phyloP scores from a whole-genome alignment of 2,329 filamentous ascomycete genomes.

The Pestalotiopsis sp. region DNA sequence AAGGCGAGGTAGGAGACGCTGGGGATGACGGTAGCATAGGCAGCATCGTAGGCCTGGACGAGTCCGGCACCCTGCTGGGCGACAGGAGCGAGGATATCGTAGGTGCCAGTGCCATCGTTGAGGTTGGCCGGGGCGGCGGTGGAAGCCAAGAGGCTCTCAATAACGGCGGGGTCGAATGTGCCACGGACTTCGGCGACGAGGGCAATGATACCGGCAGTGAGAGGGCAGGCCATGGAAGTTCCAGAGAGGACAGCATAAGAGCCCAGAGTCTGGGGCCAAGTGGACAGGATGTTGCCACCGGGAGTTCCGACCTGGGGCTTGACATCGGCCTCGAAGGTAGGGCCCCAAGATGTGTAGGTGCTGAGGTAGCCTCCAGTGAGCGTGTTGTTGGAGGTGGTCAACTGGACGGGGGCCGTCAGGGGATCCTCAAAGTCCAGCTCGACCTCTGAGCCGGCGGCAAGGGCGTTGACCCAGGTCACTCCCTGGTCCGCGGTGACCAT shows the following conservation, averaged over 20 bases:
- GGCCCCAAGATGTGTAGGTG: slow-evolving; percentile 60
- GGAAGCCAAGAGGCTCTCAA: slow-evolving; percentile 51
- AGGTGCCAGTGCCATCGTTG: slow-evolving; percentile 42
- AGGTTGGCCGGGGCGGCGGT: slow-evolving; percentile 51
- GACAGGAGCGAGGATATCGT: slow-evolving; percentile 51
- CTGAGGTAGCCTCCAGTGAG: slow-evolving; percentile 53
- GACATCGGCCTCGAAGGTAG: slow-evolving; percentile 58
- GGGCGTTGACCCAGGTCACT: slow-evolving; percentile 41
- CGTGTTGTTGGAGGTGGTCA: slow-evolving; percentile 33
- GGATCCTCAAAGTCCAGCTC: slow-evolving; percentile 46
- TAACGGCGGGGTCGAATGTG: slow-evolving; percentile 49
- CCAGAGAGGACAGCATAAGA: slow-evolving; percentile 57
- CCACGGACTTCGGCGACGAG: slow-evolving; percentile 54
- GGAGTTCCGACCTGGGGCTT: slow-evolving; percentile 59
- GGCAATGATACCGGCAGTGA: slow-evolving; percentile 56
- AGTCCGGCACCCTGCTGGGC: slow-evolving; percentile 63
- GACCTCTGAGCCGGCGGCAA: slow-evolving; percentile 46
- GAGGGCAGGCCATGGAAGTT: slow-evolving; percentile 62
- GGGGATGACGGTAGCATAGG: slow-evolving; percentile 53
- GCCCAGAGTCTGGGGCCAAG: slow-evolving; percentile 49
- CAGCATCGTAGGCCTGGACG: slow-evolving; percentile 61
- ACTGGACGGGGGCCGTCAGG: slow-evolving; percentile 30
- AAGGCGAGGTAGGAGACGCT: slow-evolving; percentile 61
- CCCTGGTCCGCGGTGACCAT: slow-evolving; percentile 43
- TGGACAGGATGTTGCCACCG: slow-evolving; percentile 60